These are phyloP conservation scores for Posidonia australis DNA, from an alignment of 106 monocot genomes.

Conservation along the genomic window DNA sequence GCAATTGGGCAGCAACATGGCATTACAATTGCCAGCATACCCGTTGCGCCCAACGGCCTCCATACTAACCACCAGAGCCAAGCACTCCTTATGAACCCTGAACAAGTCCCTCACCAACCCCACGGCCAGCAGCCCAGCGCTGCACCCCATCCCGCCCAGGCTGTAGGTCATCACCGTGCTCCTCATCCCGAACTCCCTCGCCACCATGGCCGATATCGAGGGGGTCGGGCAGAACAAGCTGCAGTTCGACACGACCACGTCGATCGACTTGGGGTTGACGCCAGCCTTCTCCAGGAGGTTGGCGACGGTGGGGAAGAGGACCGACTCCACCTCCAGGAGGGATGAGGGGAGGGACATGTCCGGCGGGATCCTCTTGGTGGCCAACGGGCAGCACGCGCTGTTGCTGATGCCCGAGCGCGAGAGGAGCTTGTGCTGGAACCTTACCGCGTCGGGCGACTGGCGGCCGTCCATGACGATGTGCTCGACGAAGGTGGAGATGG, in stretches of 20 bases:
- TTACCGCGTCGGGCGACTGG: neutral
- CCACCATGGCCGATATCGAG: conserved; percentile 11
- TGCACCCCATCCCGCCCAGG: conserved; percentile 21
- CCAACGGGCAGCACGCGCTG: neutral
- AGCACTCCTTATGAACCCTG: neutral
- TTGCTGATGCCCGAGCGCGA: conserved; percentile 9
- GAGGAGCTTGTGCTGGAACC: conserved; percentile 10
- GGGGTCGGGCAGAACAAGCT: conserved; percentile 16
- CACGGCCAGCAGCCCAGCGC: conserved; percentile 12
- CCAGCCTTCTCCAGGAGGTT: neutral
- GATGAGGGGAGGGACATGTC: conserved; percentile 8
- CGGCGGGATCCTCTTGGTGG: conserved; percentile 2
- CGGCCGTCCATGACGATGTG: neutral
- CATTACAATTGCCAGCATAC: conserved; percentile 2
- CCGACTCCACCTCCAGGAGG: conserved; percentile 1
- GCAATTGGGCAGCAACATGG: conserved; percentile 25
- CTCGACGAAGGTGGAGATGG: conserved; percentile 9
- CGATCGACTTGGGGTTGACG: neutral
- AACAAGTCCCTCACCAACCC: conserved; percentile 8
- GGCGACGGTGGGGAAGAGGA: conserved; percentile 4
- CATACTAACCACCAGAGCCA: conserved; percentile 17
- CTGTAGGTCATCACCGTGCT: conserved; percentile 7
- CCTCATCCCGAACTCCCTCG: conserved; percentile 10
- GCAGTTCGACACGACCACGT: conserved; percentile 14
- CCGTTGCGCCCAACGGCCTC: conserved; percentile 8